These are phyloP conservation scores for Fusarium compactum DNA, from an alignment of 2,329 filamentous ascomycete species.

Conservation along the genomic window DNA sequence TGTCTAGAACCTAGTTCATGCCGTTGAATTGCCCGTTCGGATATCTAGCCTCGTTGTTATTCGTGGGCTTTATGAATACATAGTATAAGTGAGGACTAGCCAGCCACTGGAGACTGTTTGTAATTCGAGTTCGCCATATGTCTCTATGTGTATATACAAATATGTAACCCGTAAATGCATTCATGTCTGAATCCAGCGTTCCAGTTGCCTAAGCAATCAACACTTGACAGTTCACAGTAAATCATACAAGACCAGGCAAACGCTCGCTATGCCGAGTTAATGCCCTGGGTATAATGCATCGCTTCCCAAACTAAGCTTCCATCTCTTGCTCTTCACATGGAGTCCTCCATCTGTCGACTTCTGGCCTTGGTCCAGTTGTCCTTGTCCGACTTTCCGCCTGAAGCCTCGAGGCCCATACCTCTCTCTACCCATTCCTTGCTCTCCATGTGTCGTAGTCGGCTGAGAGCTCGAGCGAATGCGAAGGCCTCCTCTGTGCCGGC, in stretches of 20 bases:
- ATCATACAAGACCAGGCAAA: constrained; percentile 45
- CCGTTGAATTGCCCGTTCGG: neutral
- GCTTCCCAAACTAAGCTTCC: constrained; percentile 18
- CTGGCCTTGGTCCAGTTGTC: constrained; percentile 75
- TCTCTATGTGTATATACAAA: constrained; percentile 12
- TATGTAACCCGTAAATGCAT: constrained; percentile 17
- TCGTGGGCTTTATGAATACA: neutral
- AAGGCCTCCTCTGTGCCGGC: constrained; percentile 96
- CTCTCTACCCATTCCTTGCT: constrained; percentile 95
- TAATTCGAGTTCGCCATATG: neutral
- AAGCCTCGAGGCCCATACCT: constrained; percentile 74
- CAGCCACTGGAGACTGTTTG: neutral
- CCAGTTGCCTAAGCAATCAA: constrained; percentile 28
- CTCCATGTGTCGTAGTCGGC: constrained; percentile 90
- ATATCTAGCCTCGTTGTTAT: neutral
- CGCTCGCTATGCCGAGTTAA: constrained; percentile 45
- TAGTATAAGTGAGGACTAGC: neutral
- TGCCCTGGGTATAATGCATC: constrained; percentile 49
- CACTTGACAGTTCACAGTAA: constrained; percentile 30
- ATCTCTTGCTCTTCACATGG: constrained; percentile 60
- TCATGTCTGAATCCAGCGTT: constrained; percentile 18
- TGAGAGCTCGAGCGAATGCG: constrained; percentile 91
- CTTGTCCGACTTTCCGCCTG: constrained; percentile 73
- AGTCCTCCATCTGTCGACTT: constrained; percentile 76
- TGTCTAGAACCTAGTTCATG: neutral